Evolutionary conservation across 2,329 filamentous ascomycete genomes (phyloP), one percentile per base, ranked within the genome.

Genomic region (Alternaria rosae): DNA sequence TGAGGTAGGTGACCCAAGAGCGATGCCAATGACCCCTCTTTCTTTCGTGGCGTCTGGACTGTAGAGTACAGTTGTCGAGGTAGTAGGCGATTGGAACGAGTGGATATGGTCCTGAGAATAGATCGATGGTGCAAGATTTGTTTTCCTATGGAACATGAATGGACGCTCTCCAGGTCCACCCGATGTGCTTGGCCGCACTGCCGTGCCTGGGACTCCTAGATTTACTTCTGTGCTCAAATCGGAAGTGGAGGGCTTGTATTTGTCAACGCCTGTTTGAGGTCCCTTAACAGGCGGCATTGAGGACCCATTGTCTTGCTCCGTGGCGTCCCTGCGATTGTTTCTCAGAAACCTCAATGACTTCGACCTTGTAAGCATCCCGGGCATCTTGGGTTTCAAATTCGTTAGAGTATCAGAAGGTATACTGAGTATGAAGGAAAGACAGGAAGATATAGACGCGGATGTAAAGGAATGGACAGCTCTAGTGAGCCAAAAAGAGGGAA

Each of bases 391-490:
- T 79, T 78, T 78, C 76, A 78, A 69, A 62, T 68, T 51, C 50
- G 63, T 69, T 76, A 76, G 69, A 65, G 72, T 77, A 70, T 76
- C 73, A 76, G 64, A 64, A 66, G 54, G 60, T 43, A 69, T 65
- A 70, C 61, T 63, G 61, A 57, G 56, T 65, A 66, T 56, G 61
- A 70, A 71, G 61, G 65, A 73, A 62, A 54, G 69, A 67, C 59
- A 48, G 62, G 54, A 67, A 70, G 52, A 66, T 54, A 58, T 65
- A 57, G 51, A 35, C 57, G 54, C 60, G 28, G 41, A 28, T 38
- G 61, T 54, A 70, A 80, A 80, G 74, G 78, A 80, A 71, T 74
- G 78, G 78, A 80, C 78, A 71, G 78, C 78, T 76, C 73, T 64
- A 64, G 65, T 74, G 77, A 78, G 73, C 77, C 75, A 78, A 71